phyloP scores from a whole-genome alignment of 345 rosid genomes.

The Raphanus sativus region DNA sequence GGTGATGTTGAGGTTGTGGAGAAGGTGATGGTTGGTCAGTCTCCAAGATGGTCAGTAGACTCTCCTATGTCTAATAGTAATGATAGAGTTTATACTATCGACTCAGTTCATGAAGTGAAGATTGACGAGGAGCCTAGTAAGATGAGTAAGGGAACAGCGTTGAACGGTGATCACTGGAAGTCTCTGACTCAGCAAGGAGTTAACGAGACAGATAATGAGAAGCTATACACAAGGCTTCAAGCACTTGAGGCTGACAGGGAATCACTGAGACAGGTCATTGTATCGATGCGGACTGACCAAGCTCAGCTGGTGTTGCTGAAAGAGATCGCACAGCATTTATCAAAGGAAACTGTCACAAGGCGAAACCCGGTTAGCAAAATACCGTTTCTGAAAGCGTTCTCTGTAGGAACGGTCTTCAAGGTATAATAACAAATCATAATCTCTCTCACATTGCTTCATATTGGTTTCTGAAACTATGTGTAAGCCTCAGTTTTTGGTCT shows the following conservation, averaged over 20 bases:
- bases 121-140: conserved; percentile 29
- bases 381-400: conserved; percentile 46
- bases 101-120: conserved; percentile 56
- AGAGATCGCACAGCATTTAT: conserved; percentile 91
- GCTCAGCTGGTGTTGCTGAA: conserved; percentile 80
- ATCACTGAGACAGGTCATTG: conserved; percentile 83
- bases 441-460: not conserved
- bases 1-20: conserved; percentile 49
- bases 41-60: conserved; percentile 51
- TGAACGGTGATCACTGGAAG: conserved; percentile 45
- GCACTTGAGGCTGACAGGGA: conserved; percentile 97
- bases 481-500: conserved; percentile 5
- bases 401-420: conserved; percentile 68
- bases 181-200: conserved; percentile 52
- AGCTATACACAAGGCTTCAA: conserved; percentile 84
- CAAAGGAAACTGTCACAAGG: conserved; percentile 59
- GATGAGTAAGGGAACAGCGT: conserved; percentile 14
- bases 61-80: conserved; percentile 50
- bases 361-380: conserved; percentile 46
- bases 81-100: conserved; percentile 78
- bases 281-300: conserved; percentile 91
- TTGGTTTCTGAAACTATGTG: not conserved
- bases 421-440: conserved; percentile 36
- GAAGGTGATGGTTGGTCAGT: conserved; percentile 64
- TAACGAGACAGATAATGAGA: conserved; percentile 71